These are phyloP conservation scores for Didymella arachidicola DNA, from an alignment of 2,329 filamentous ascomycete genomes.

Conservation along the genomic window DNA sequence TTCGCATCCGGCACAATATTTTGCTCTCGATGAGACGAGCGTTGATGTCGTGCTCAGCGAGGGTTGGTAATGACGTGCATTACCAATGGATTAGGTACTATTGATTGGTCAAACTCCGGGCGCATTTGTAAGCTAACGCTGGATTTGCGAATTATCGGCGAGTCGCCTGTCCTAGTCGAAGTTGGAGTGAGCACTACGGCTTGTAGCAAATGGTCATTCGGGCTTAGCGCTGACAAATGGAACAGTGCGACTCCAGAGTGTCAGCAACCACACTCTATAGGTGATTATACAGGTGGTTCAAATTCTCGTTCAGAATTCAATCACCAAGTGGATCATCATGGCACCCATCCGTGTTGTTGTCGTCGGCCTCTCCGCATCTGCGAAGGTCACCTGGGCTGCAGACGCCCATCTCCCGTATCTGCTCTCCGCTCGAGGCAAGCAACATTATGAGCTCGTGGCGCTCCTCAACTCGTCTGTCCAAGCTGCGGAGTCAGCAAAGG, in stretches of 20 bases:
- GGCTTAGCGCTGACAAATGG: background rate
- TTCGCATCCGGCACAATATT: background rate
- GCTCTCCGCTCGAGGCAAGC: background rate
- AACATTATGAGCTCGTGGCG: background rate
- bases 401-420: background rate
- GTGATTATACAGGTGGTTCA: background rate
- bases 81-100: background rate
- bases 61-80: background rate
- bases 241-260: background rate
- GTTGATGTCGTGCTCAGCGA: background rate
- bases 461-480: background rate
- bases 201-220: background rate
- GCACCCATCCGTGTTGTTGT: background rate
- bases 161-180: background rate
- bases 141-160: too few relatives aligned
- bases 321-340: background rate
- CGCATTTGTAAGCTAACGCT: background rate
- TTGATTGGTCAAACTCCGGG: background rate
- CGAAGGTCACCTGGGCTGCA: background rate
- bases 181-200: background rate
- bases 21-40: background rate
- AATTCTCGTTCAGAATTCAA: background rate
- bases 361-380: background rate
- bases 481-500: too few relatives aligned
- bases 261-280: background rate